Conservation (phyloP, 495 filamentous ascomycete species). For the Trichoderma orchidacearum region DNA sequence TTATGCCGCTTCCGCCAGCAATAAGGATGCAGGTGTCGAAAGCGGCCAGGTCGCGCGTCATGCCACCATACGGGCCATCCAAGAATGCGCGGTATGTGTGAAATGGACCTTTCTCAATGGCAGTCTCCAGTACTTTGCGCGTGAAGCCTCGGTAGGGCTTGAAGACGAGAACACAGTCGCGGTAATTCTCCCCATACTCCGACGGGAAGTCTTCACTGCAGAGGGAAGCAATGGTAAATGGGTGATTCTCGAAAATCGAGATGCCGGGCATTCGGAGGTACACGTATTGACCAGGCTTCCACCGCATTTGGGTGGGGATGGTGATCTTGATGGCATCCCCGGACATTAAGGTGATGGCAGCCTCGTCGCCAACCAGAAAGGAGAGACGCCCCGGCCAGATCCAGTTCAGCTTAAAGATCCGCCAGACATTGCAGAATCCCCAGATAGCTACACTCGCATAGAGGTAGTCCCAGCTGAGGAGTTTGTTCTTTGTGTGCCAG, state of each 20-base stretch:
- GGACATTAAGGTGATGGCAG: slow-evolving; percentile 71
- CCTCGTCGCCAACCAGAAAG: slow-evolving; percentile 78
- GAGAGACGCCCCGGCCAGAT: slow-evolving; percentile 58
- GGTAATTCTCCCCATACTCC: slow-evolving; percentile 69
- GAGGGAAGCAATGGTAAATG: slow-evolving; percentile 87
- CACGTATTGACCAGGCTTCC: slow-evolving; percentile 89
- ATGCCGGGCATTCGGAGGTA: slow-evolving; percentile 90
- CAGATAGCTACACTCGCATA: slow-evolving; percentile 74
- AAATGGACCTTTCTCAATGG: slow-evolving; percentile 68
- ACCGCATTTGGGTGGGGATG: slow-evolving; percentile 81
- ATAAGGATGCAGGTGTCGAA: slow-evolving; percentile 91
- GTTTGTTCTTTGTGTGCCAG: slow-evolving; percentile 91
- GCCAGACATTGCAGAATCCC: slow-evolving; percentile 46
- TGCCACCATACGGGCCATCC: slow-evolving; percentile 89
- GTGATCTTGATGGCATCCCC: slow-evolving; percentile 91
- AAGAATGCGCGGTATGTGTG: slow-evolving; percentile 81
- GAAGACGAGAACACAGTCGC: slow-evolving; percentile 84
- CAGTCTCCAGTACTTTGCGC: slow-evolving; percentile 58
- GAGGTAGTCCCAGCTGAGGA: slow-evolving; percentile 84
- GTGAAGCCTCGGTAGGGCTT: slow-evolving; percentile 87
- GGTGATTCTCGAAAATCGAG: slow-evolving; percentile 80
- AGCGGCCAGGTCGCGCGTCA: slow-evolving; percentile 79
- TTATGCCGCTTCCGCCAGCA: slow-evolving; percentile 89
- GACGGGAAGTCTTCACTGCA: slow-evolving; percentile 77
- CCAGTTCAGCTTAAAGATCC: slow-evolving; percentile 77